Percentiles rank a stretch among this genome's conserved stretches.
phyloP scores from a whole-genome alignment of 441 rosid species.

The Lagerstroemia fauriei region DNA sequence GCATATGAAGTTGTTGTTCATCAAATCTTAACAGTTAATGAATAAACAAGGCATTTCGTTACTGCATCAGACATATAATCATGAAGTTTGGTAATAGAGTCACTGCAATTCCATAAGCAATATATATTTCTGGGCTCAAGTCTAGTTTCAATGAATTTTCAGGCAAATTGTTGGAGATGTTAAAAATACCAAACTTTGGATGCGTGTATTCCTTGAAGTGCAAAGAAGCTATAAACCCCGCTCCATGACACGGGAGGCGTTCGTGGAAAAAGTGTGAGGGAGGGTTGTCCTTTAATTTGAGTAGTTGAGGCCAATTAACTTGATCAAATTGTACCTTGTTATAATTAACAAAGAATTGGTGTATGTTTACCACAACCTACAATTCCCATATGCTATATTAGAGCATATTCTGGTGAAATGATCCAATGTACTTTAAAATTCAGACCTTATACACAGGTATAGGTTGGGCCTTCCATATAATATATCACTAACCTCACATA shows the following conservation, averaged over 20 bases:
- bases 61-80: constrained; percentile 9
- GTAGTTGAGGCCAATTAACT: background rate
- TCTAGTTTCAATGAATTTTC: background rate
- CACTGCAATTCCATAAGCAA: constrained; percentile 11
- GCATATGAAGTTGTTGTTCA: no score
- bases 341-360: constrained; percentile 7
- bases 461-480: no score
- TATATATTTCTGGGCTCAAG: constrained; percentile 1
- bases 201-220: background rate
- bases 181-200: background rate
- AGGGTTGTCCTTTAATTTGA: constrained; percentile 1
- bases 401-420: no score
- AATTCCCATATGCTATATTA: no score
- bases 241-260: background rate
- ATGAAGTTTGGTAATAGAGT: constrained; percentile 14
- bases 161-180: background rate
- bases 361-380: background rate
- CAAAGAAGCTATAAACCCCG: background rate
- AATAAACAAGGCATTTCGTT: background rate
- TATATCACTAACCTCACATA: constrained; percentile 23
- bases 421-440: no score
- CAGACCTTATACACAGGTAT: no score
- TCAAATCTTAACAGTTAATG: background rate
- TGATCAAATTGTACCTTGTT: background rate
- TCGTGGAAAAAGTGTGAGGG: background rate